Percentiles rank a stretch among this genome's conserved stretches.
Conservation (phyloP, 257 asterid genomes). For the Fraxinus excelsior region DNA sequence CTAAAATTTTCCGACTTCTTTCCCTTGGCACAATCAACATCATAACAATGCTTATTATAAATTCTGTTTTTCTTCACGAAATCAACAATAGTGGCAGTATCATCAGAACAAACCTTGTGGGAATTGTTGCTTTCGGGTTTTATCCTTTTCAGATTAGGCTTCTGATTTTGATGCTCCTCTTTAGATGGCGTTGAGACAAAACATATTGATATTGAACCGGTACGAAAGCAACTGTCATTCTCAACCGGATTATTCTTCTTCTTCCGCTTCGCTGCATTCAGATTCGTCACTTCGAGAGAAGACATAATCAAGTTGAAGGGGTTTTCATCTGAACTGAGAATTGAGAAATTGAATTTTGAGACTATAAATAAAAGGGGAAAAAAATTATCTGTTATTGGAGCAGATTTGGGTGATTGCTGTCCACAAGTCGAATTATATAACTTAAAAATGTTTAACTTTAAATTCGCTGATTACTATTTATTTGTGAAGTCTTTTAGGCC, state of each 20-base stretch:
- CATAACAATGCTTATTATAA: background rate
- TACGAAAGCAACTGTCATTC: background rate
- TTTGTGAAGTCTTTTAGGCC: too few relatives aligned
- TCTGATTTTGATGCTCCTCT: constrained; percentile 11
- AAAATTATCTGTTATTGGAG: too few relatives aligned
- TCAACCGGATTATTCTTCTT: background rate
- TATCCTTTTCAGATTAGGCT: background rate
- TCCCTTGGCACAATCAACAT: background rate
- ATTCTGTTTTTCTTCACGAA: background rate
- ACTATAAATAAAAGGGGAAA: too few relatives aligned
- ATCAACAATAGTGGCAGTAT: constrained; percentile 17
- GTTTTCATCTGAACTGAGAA: background rate
- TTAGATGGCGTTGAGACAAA: background rate
- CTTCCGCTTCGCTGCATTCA: background rate
- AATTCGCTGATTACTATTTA: too few relatives aligned
- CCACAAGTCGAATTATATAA: too few relatives aligned
- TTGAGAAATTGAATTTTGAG: too few relatives aligned
- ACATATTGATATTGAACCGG: constrained; percentile 9
- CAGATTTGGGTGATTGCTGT: too few relatives aligned
- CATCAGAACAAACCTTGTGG: constrained; percentile 18
- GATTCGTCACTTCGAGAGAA: background rate
- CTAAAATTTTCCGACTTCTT: background rate
- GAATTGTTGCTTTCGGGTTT: constrained; percentile 5
- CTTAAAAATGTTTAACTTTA: too few relatives aligned
- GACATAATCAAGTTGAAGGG: background rate